Evolutionary conservation across 495 filamentous ascomycete genomes (phyloP).

Genomic region (Neurospora africana): DNA sequence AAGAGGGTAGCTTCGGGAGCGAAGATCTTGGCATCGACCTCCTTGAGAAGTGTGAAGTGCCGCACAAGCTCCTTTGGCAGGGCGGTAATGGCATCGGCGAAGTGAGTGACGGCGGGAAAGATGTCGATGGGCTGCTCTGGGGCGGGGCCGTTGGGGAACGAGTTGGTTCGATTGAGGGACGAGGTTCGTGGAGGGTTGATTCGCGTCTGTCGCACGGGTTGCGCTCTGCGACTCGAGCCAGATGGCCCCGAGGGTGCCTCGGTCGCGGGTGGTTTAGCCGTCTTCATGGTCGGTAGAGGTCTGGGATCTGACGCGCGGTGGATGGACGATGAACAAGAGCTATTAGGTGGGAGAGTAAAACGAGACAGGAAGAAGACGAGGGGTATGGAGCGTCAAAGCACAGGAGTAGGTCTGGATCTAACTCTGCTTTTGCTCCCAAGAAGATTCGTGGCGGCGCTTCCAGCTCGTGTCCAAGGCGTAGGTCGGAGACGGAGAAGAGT

Average conservation of each 20-base stretch:
- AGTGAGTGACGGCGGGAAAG: constrained; percentile 89
- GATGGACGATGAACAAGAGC: background rate
- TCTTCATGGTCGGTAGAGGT: constrained; percentile 33
- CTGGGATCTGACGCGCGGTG: background rate
- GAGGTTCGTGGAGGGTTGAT: constrained; percentile 41
- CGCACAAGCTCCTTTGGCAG: constrained; percentile 89
- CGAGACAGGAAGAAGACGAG: background rate
- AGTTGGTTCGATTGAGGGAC: constrained; percentile 33
- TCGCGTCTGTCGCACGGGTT: constrained; percentile 50
- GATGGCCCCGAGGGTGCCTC: constrained; percentile 23
- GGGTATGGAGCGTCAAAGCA: background rate
- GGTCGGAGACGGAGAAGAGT: background rate
- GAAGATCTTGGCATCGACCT: constrained; percentile 92
- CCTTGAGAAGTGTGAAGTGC: constrained; percentile 89
- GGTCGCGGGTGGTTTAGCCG: constrained; percentile 31
- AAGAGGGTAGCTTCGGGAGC: constrained; percentile 61
- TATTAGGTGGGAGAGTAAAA: background rate
- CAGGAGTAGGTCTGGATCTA: background rate
- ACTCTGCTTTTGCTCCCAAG: background rate
- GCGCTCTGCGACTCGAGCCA: constrained; percentile 42
- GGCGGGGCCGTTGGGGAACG: constrained; percentile 30
- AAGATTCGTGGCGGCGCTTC: background rate
- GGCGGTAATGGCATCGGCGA: constrained; percentile 84
- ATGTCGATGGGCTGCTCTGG: constrained; percentile 48
- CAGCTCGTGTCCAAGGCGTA: background rate